Evolutionary conservation across 306 rosid species (phyloP), one percentile per base, ranked within the genome.

Genomic region (Spatholobus suberectus): DNA sequence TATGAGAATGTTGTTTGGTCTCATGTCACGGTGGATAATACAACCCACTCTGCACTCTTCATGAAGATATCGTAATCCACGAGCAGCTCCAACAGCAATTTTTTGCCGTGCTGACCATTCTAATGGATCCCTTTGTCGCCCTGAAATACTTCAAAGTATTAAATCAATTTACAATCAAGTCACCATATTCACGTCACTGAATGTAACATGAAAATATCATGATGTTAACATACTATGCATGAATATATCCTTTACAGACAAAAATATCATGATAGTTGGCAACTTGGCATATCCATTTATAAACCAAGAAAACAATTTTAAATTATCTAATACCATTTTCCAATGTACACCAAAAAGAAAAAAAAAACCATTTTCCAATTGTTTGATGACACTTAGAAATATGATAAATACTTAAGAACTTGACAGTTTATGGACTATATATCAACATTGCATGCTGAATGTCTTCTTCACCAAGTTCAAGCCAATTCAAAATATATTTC

Each of bases 11-110:
- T 96, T 96, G 89, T 96, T 96, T 37, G 99, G 99, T 82, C 99
- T 88, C 99, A 96, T 94, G 83, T 96, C 99, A 73, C 98, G 98
- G 86, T 96, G 99, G 84, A 96, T 97, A 75, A 96, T 96, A 86
- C 98, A 96, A 79, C 99, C 99, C 17, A 96, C 99, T 87, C 99
- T 87, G 84, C 99, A 96, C 86, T 96, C 99, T 87, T 96, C 98
- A 44, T 96, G 99, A 81, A 96, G 98, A 91, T 96, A 96, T 77
- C 99, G 89, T 73, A 96, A 85, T 24, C 98, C 99, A 27, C 98
- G 89, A 82, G 99, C 99, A 54, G 98, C 99, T 82, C 99, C 99
- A 21, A 94, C 95, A 0, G 99, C 98, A 82, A 96, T 73, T 83
- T 94, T 96, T 76, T 96, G 98, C 51, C 99, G 69, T 6, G 99